Evolutionary conservation across 768 basidiomycete species (phyloP).

Genomic region (Kwoniella mangroviensis): DNA sequence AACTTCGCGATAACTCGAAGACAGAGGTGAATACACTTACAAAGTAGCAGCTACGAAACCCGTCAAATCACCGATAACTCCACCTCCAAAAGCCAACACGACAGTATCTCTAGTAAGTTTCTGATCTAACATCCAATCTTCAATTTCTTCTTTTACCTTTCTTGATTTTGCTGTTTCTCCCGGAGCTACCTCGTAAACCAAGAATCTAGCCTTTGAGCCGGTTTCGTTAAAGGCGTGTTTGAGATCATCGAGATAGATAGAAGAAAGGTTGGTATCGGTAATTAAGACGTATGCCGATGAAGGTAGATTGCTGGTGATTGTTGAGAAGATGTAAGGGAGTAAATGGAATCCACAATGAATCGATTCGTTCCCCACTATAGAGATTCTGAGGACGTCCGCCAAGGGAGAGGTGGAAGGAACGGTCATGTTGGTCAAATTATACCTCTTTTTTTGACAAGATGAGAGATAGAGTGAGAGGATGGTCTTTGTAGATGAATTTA

Average conservation of each 20-base stretch:
- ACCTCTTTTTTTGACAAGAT: not conserved
- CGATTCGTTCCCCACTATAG: conserved; percentile 79
- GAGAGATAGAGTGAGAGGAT: not conserved
- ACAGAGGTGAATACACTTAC: conserved; percentile 63
- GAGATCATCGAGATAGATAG: conserved; percentile 74
- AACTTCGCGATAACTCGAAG: no score
- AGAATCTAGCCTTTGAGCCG: conserved; percentile 63
- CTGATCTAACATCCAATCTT: conserved; percentile 86
- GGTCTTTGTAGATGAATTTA: not conserved
- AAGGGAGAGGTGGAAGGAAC: conserved; percentile 18
- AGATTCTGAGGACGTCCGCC: conserved; percentile 72
- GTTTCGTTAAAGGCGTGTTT: conserved; percentile 61
- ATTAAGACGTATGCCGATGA: conserved; percentile 88
- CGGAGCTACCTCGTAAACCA: conserved; percentile 78
- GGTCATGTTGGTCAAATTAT: conserved; percentile 9
- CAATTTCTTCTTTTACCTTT: conserved; percentile 87
- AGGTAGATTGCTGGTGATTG: conserved; percentile 70
- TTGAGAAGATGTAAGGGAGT: conserved; percentile 70
- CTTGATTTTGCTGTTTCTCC: conserved; percentile 93
- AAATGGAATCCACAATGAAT: conserved; percentile 96
- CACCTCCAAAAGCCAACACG: conserved; percentile 89
- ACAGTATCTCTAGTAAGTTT: conserved; percentile 92
- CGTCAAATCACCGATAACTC: conserved; percentile 94
- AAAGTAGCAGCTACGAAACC: conserved; percentile 97
- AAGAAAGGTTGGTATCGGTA: conserved; percentile 89